phyloP scores from a whole-genome alignment of 768 basidiomycete species.

The Mycena pura region DNA sequence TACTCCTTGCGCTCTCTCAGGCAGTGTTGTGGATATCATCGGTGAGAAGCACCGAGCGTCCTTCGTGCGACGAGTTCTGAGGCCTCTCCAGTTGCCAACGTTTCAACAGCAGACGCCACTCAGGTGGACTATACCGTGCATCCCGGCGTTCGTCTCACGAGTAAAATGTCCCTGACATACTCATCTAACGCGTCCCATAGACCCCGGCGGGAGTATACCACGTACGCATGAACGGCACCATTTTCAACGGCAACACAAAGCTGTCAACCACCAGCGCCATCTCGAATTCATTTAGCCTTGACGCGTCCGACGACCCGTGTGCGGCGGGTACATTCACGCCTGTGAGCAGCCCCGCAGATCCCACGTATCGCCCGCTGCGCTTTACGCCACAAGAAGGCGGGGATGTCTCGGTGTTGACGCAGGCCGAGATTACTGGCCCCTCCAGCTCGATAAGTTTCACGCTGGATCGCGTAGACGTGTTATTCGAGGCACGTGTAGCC shows the following conservation, averaged over 20 bases:
- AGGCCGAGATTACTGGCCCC: neutral
- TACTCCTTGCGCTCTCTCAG: no score
- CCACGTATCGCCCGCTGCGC: neutral
- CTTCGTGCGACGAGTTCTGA: neutral
- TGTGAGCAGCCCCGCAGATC: neutral
- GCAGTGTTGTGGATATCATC: neutral
- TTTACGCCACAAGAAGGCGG: neutral
- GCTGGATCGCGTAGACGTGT: neutral
- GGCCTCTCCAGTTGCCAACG: neutral
- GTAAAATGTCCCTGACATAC: no score
- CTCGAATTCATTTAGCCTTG: no score
- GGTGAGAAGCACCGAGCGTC: neutral
- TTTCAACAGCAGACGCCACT: no score
- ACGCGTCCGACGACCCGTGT: neutral
- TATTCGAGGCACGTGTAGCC: neutral
- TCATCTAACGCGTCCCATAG: no score
- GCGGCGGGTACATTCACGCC: neutral
- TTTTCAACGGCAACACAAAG: neutral
- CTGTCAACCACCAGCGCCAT: neutral
- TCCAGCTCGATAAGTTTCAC: neutral
- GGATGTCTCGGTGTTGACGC: neutral
- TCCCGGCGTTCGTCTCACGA: no score
- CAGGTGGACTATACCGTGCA: no score
- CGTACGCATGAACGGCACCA: constrained; percentile 1
- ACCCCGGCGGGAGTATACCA: neutral